Evolutionary conservation across 805 yeast species (phyloP).

Genomic region (Wickerhamomyces subpelliculosus): DNA sequence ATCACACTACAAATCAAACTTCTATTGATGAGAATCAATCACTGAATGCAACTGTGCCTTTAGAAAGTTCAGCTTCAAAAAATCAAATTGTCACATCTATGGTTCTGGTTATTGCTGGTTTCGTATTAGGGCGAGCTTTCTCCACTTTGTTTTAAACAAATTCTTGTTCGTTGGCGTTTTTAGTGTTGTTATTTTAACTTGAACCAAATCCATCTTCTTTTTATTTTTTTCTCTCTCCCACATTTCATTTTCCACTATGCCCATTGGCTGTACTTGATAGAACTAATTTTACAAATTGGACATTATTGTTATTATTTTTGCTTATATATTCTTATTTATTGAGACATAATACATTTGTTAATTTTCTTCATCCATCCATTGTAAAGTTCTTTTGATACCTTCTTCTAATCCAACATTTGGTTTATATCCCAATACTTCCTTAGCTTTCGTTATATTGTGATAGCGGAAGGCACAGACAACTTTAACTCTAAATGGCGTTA

Average conservation of each 20-base stretch:
- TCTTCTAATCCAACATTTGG: conserved; percentile 76
- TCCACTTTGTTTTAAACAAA: not conserved
- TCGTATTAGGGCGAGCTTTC: not conserved
- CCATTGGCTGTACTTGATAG: too few species aligned
- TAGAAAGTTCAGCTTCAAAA: not conserved
- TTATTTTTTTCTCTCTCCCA: too few species aligned
- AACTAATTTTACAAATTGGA: too few species aligned
- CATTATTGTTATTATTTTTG: not conserved
- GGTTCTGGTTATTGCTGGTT: not conserved
- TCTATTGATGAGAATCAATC: not conserved
- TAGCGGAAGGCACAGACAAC: conserved; percentile 91
- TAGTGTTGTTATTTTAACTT: too few species aligned
- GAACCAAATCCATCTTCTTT: too few species aligned
- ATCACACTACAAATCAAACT: not conserved
- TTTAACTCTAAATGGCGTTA: conserved; percentile 91
- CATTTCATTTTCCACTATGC: too few species aligned
- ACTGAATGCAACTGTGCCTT: not conserved
- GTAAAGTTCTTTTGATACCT: conserved; percentile 73
- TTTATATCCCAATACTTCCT: conserved; percentile 62
- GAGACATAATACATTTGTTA: not conserved
- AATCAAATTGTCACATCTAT: not conserved
- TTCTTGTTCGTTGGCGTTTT: too few species aligned
- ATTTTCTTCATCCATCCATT: conserved; percentile 78
- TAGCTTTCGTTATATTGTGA: conserved; percentile 88
- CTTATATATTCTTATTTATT: not conserved